Evolutionary conservation across 192 early-diverging fungal species (phyloP), one percentile per base, ranked within the genome.

Genomic region (Dimargaris verticillata): DNA sequence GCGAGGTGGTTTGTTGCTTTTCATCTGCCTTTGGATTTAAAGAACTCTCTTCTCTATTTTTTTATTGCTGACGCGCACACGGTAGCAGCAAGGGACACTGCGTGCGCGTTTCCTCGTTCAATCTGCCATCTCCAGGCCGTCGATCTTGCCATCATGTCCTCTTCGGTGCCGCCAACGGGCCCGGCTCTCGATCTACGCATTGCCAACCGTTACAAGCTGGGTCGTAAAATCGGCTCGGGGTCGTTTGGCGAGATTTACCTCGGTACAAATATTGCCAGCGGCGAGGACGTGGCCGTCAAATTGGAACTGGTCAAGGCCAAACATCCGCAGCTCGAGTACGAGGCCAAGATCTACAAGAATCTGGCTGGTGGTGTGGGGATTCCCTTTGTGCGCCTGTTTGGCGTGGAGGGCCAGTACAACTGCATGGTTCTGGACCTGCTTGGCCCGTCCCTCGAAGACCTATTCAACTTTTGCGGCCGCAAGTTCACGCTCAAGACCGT

Each of bases 221-320:
- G 92, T 53, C 79, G 89, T 55, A 98, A 96, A 76, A 90, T 98
- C 73, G 95, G 95, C 46, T 86, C 86, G 51, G 95, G 95, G 52
- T 91, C 88, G 47, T 98, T 98, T 83, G 95, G 95, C 46, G 95
- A 96, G 66, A 93, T 98, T 70, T 96, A 88, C 69, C 82, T 94
- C 60, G 91, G 88, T 5, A 87, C 86, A 26, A 92, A 89, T 66
- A 75, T 91, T 28, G 78, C 88, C 67, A 91, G 88, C 55, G 87
- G 87, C 57, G 92, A 99, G 67, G 91, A 97, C 69, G 91, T 99
- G 13, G 96, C 94, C 46, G 91, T 96, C 73, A 99, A 99, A 74
- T 78, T 99, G 38, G 96, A 99, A 76, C 81, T 84, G 18, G 81
- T 89, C 51, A 88, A 88, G 74, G 91, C 94, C 29, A 88, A 89